A percentile compares a stretch with the other conserved stretches of the same genome.
phyloP scores from a whole-genome alignment of 768 basidiomycete genomes.

The Psilocybe subaeruginosa region DNA sequence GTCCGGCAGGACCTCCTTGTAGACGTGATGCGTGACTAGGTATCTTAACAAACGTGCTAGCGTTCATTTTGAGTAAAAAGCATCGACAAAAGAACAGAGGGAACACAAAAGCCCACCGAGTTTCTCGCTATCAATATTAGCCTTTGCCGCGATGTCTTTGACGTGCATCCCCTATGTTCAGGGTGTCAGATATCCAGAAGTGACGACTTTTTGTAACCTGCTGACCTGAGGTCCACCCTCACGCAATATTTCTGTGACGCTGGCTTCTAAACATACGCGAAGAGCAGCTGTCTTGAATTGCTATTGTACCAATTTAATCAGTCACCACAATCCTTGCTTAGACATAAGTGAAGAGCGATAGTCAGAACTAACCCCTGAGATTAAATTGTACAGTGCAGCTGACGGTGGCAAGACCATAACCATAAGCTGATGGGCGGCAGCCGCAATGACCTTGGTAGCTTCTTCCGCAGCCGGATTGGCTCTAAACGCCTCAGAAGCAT shows the following conservation, averaged over 20 bases:
- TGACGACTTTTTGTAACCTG: background rate
- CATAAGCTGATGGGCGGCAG: conserved; percentile 36
- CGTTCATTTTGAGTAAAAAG: too few species aligned
- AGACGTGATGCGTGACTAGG: conserved; percentile 32
- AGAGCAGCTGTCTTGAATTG: conserved; percentile 27
- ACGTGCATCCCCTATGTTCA: conserved; percentile 33
- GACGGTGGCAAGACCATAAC: conserved; percentile 30
- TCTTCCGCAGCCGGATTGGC: conserved; percentile 28
- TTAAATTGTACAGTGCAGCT: conserved; percentile 21
- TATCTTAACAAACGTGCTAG: too few species aligned
- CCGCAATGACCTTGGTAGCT: conserved; percentile 30
- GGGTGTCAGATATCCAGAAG: background rate
- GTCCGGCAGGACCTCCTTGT: conserved; percentile 36
- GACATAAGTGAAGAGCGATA: background rate
- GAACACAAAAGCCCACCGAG: too few species aligned
- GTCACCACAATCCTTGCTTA: conserved; percentile 7
- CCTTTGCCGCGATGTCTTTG: conserved; percentile 34
- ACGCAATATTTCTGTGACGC: conserved; percentile 27
- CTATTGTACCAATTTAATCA: conserved; percentile 12
- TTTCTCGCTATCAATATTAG: too few species aligned
- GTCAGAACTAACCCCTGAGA: conserved; percentile 24
- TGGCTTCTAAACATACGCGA: conserved; percentile 23
- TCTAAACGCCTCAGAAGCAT: conserved; percentile 31
- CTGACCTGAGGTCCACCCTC: conserved; percentile 34
- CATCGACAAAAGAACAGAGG: too few species aligned